Conservation (phyloP, 805 yeast genomes). For the Zygoascus flipseniorum region DNA sequence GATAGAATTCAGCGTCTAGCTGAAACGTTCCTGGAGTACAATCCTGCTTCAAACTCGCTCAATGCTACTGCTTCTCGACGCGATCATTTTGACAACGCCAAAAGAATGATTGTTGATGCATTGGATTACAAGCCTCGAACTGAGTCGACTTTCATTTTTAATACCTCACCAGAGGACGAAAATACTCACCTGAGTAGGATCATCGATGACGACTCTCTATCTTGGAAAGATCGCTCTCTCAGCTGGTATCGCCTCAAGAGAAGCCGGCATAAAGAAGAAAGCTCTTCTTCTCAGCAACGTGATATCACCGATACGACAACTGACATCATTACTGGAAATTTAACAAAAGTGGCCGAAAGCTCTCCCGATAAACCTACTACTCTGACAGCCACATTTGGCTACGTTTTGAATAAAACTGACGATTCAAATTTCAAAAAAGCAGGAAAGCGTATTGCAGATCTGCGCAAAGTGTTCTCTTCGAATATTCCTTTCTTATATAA, state of each 20-base stretch:
- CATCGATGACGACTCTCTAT: constrained; percentile 20
- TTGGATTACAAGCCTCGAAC: constrained; percentile 8
- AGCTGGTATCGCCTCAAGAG: constrained; percentile 21
- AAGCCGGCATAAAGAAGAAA: constrained; percentile 5
- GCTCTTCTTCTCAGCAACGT: not conserved
- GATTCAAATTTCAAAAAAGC: not conserved
- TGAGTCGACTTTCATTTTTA: constrained; percentile 2
- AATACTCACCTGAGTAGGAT: constrained; percentile 2
- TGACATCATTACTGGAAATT: not conserved
- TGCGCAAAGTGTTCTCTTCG: constrained; percentile 18
- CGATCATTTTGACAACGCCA: constrained; percentile 15
- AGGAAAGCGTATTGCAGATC: constrained; percentile 8
- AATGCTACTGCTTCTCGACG: constrained; percentile 11
- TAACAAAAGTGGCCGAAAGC: not conserved
- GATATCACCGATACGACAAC: not conserved
- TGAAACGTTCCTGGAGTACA: constrained; percentile 20
- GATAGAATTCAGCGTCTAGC: constrained; percentile 23
- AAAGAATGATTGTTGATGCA: constrained; percentile 16
- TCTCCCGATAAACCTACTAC: constrained; percentile 13
- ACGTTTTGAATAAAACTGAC: constrained; percentile 17
- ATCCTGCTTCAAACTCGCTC: constrained; percentile 9
- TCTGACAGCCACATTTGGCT: constrained; percentile 26
- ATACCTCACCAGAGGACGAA: not conserved
- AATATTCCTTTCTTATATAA: constrained; percentile 22
- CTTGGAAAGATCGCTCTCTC: constrained; percentile 22